Evolutionary conservation across 257 asterid species (phyloP).

Genomic region (Buddleja alternifolia): DNA sequence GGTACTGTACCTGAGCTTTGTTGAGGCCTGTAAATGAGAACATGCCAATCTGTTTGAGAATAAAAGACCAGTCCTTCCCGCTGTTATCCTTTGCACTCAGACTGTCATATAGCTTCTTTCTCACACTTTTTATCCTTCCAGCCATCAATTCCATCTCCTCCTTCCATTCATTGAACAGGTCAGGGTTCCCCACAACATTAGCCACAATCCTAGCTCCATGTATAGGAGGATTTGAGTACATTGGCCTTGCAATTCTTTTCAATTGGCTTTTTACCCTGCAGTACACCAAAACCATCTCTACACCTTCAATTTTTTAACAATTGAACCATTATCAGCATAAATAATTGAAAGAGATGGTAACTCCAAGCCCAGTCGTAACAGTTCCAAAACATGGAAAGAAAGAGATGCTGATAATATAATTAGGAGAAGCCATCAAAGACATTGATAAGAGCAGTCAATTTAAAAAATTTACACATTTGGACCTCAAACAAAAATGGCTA

Average conservation of each 20-base stretch:
- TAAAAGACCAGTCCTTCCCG: constrained; percentile 94
- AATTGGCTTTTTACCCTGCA: constrained; percentile 93
- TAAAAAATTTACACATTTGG: no score
- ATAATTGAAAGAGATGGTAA: no score
- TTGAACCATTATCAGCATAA: neutral
- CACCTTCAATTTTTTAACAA: neutral
- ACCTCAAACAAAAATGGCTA: no score
- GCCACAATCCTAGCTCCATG: constrained; percentile 97
- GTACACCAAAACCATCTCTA: constrained; percentile 11
- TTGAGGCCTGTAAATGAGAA: constrained; percentile 93
- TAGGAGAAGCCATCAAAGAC: no score
- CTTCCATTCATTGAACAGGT: constrained; percentile 85
- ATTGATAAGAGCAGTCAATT: no score
- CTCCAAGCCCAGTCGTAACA: no score
- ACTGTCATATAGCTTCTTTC: constrained; percentile 71
- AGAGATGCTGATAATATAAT: no score
- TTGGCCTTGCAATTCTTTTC: constrained; percentile 93
- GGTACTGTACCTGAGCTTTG: constrained; percentile 74
- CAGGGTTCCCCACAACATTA: constrained; percentile 79
- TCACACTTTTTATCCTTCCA: constrained; percentile 87
- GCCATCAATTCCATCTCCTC: constrained; percentile 96
- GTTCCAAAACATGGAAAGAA: neutral
- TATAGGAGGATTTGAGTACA: constrained; percentile 96
- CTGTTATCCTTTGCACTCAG: constrained; percentile 66
- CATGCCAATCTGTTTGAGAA: constrained; percentile 94